Evolutionary conservation across 1,284 basidiomycete species (phyloP).

Genomic region (Meripilus lineatus): DNA sequence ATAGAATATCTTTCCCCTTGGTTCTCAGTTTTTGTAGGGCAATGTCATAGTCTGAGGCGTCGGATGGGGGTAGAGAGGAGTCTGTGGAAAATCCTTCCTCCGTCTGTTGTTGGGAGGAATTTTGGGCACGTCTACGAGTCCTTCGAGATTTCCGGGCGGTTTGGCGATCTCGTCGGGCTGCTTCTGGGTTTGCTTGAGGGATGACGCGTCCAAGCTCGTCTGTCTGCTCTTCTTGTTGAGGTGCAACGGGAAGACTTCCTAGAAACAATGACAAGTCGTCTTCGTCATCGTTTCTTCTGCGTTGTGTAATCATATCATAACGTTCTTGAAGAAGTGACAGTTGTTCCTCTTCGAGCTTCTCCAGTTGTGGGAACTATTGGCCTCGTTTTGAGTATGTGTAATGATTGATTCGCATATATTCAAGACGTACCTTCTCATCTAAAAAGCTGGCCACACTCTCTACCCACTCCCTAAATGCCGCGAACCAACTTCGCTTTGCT

Average conservation of each 20-base stretch:
- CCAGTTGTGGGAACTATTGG: slow-evolving; percentile 72
- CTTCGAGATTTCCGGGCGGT: slow-evolving; percentile 49
- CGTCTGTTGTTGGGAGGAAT: slow-evolving; percentile 29
- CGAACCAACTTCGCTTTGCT: slow-evolving; percentile 84
- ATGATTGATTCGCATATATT: slow-evolving; percentile 4
- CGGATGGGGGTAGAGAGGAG: slow-evolving; percentile 59
- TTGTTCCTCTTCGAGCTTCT: slow-evolving; percentile 82
- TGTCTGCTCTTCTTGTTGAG: slow-evolving; percentile 38
- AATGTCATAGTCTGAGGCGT: slow-evolving; percentile 64
- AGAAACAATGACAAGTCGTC: slow-evolving; percentile 81
- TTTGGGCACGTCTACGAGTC: slow-evolving; percentile 31
- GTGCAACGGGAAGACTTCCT: slow-evolving; percentile 42
- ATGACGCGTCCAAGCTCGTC: slow-evolving; percentile 63
- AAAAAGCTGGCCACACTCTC: slow-evolving; percentile 86
- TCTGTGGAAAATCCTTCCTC: slow-evolving; percentile 90
- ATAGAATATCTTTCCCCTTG: slow-evolving; percentile 55
- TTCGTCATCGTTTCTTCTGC: slow-evolving; percentile 69
- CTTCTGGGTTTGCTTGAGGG: slow-evolving; percentile 41
- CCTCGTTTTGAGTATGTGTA: slow-evolving; percentile 8
- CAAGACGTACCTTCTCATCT: slow-evolving; percentile 76
- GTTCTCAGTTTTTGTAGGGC: slow-evolving; percentile 56
- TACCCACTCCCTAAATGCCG: slow-evolving; percentile 80
- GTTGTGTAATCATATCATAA: slow-evolving; percentile 58
- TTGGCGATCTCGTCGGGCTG: slow-evolving; percentile 47
- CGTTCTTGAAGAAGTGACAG: slow-evolving; percentile 74